Percentiles rank a stretch among this genome's conserved stretches.
These are phyloP conservation scores for Erodium trifolium DNA, from an alignment of 441 rosid species.

Conservation along the genomic window DNA sequence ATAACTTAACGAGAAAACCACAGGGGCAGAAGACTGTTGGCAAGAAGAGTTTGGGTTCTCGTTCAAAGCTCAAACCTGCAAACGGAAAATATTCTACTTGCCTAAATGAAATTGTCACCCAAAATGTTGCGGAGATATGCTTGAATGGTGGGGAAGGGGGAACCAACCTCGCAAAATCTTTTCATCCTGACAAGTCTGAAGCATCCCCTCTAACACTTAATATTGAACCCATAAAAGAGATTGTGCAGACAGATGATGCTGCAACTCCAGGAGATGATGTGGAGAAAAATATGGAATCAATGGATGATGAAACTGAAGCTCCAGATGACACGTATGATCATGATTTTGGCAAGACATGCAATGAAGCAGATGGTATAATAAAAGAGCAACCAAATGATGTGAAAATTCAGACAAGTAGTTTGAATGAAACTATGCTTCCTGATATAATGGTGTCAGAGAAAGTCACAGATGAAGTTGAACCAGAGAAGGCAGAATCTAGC, in stretches of 20 bases:
- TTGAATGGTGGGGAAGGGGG: constrained; percentile 22
- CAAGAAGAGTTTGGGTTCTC: constrained; percentile 50
- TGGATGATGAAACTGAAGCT: constrained; percentile 48
- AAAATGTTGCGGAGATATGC: constrained; percentile 21
- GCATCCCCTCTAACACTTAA: constrained; percentile 20
- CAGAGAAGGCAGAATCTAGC: not conserved
- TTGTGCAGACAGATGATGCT: not conserved
- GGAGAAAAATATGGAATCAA: constrained; percentile 13
- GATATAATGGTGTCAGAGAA: not conserved
- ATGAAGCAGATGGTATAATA: not conserved
- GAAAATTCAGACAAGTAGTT: not conserved
- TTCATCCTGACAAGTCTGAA: constrained; percentile 25
- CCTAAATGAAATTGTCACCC: constrained; percentile 25
- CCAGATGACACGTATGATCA: constrained; percentile 37
- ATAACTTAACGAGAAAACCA: constrained; percentile 23
- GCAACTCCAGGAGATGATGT: not conserved
- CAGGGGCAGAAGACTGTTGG: constrained; percentile 37
- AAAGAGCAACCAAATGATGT: not conserved
- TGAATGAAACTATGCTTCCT: not conserved
- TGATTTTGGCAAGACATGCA: not conserved
- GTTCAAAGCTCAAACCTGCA: constrained; percentile 33
- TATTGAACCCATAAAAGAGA: constrained; percentile 24
- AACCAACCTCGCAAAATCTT: constrained; percentile 17
- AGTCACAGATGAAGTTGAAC: not conserved
- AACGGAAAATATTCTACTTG: constrained; percentile 51